Evolutionary conservation across 176 grass and related monocot genomes (phyloP), one percentile per base, ranked within the genome.

Genomic region (Paspalum notatum): DNA sequence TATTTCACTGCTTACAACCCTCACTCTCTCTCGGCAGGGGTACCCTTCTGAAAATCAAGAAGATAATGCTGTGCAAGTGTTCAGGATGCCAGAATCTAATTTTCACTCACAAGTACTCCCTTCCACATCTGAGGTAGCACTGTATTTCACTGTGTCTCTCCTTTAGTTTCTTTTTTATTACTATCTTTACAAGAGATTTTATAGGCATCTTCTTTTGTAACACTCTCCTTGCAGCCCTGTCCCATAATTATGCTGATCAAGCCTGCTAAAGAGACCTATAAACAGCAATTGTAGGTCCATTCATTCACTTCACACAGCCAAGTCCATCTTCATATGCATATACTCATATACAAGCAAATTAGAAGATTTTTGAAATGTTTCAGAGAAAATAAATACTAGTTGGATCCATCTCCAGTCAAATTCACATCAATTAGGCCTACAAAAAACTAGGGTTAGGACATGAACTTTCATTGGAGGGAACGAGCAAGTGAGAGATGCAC

Each of bases 81-180:
- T 91, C 42, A 87, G 84, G 74, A 91, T 89, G 62, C 75, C 85
- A 73, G 86, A 85, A 76, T 44, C 84, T 68, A 89, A 71, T 81
- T 72, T 79, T 58, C 84, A 86, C 57, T 71, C 73, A n/a, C 84
- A 87, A 75, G 86, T 86, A 58, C 84, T 90, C 12, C 65, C 80
- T 79, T 87, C 86, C 25, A 62, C 89, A 26, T 89, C 92, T 51
- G 92, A 91, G 92, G 92, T 94, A 72, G 17, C 61, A 54, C 54
- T 70, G 17, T 15, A 71, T 49, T 26, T 70, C 20, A 42, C 57
- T 58, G 42, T n/a, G n/a, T 65, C 12, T 25, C 48, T 57, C 47
- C 40, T 27, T 16, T 42, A 85, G 2, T 38, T 15, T 9, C 11
- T 71, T 62, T 70, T 32, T 5, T 53, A 41, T 64, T 53, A 61